A percentile compares a stretch with the other conserved stretches of the same genome.
phyloP scores from a whole-genome alignment of 257 asterid species.

The Solanum acaule region DNA sequence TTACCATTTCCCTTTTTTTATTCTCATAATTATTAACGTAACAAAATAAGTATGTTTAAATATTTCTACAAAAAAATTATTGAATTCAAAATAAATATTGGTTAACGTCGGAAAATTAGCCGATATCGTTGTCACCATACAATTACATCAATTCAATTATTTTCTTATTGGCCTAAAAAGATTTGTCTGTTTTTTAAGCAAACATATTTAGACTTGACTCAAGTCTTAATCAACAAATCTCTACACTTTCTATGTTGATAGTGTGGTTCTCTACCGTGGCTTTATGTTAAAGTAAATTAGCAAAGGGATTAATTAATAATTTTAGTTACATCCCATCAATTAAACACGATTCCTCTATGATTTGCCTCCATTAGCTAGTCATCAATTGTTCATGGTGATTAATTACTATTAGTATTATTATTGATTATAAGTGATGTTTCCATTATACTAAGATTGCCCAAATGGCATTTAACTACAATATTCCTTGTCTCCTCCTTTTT shows the following conservation, averaged over 20 bases:
- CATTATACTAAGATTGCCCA: conserved; percentile 12
- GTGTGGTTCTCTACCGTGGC: background rate
- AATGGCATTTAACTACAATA: conserved; percentile 14
- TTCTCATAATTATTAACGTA: background rate
- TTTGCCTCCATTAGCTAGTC: background rate
- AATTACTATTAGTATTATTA: background rate
- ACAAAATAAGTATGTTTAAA: background rate
- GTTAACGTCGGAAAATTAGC: background rate
- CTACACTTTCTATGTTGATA: background rate
- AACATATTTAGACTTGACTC: background rate
- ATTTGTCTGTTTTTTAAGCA: background rate
- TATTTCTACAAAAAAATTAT: background rate
- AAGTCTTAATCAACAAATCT: background rate
- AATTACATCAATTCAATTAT: background rate
- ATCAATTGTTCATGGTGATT: background rate
- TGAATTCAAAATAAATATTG: background rate
- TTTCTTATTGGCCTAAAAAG: background rate
- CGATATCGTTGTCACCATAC: background rate
- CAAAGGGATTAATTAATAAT: background rate
- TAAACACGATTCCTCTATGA: conserved; percentile 6
- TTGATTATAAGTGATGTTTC: conserved; percentile 4
- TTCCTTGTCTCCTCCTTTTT: conserved; percentile 22
- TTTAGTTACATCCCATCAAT: conserved; percentile 16
- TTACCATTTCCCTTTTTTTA: background rate
- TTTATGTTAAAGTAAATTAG: background rate